Percentiles rank a stretch among this genome's conserved stretches.
Evolutionary conservation across 2,329 filamentous ascomycete species (phyloP).

Genomic region (Juglanconis oblonga): DNA sequence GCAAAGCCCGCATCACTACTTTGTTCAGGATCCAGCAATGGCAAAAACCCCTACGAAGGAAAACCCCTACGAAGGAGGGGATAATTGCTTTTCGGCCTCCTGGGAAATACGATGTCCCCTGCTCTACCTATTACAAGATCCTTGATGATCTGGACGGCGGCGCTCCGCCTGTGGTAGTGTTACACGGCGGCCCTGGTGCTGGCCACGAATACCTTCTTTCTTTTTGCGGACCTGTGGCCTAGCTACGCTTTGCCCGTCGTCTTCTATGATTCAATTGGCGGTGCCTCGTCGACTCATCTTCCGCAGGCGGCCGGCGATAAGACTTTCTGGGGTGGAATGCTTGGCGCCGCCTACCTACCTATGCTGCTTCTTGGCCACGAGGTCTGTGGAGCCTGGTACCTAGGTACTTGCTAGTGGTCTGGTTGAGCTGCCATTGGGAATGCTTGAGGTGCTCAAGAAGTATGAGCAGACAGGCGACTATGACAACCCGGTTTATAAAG

Average conservation of each 20-base stretch:
- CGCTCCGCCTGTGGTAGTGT: neutral
- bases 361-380: neutral
- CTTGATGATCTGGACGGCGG: constrained; percentile 1
- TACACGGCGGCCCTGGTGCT: constrained; percentile 43
- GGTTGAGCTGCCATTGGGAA: constrained; percentile 14
- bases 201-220: constrained; percentile 38
- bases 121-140: constrained; percentile 13
- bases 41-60: neutral
- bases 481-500: neutral
- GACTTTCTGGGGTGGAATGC: constrained; percentile 17
- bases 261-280: constrained; percentile 55
- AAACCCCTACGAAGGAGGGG: neutral
- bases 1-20: no score
- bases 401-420: constrained; percentile 26
- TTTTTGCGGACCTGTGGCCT: constrained; percentile 5
- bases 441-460: neutral
- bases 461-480: neutral
- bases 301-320: constrained; percentile 32
- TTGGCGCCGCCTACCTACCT: constrained; percentile 3
- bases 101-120: neutral
- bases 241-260: constrained; percentile 37
- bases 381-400: constrained; percentile 27
- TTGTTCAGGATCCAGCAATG: no score
- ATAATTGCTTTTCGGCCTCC: neutral
- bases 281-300: constrained; percentile 44